A percentile compares a stretch with the other conserved stretches of the same genome.
Evolutionary conservation across 495 filamentous ascomycete species (phyloP).

Genomic region (Trichoderma gamsii): DNA sequence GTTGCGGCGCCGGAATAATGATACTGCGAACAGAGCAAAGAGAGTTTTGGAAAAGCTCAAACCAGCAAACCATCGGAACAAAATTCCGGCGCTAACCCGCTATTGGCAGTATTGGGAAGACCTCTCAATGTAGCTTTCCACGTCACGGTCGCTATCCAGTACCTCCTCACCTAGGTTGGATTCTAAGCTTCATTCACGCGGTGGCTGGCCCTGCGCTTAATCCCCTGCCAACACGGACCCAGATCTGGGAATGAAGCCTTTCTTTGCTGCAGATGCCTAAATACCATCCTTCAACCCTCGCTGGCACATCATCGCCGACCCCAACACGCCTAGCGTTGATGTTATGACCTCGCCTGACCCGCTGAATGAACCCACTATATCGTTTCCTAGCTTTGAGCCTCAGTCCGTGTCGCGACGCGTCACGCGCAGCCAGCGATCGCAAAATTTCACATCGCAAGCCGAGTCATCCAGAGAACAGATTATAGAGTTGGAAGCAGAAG

Average conservation of each 20-base stretch:
- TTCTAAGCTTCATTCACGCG: neutral
- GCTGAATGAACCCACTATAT: conserved; percentile 30
- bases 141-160: neutral
- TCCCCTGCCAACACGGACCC: neutral
- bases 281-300: neutral
- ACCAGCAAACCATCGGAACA: neutral
- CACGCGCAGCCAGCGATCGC: conserved; percentile 25
- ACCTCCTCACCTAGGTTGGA: neutral
- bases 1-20: neutral
- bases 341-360: conserved; percentile 44
- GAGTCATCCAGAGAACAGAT: conserved; percentile 47
- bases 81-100: neutral
- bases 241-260: conserved; percentile 1
- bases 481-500: conserved; percentile 49
- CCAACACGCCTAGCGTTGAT: conserved; percentile 25
- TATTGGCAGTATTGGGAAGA: neutral
- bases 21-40: neutral
- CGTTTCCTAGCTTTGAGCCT: conserved; percentile 25
- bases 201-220: conserved; percentile 2
- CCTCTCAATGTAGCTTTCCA: neutral
- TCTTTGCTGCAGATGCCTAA: conserved; percentile 7
- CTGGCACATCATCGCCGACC: conserved; percentile 16
- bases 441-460: conserved; percentile 25
- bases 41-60: neutral
- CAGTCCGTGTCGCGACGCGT: conserved; percentile 23